Evolutionary conservation across 352 stramenopile species (phyloP), one percentile per base, ranked within the genome.

Genomic region (Globisporangium viniferum): DNA sequence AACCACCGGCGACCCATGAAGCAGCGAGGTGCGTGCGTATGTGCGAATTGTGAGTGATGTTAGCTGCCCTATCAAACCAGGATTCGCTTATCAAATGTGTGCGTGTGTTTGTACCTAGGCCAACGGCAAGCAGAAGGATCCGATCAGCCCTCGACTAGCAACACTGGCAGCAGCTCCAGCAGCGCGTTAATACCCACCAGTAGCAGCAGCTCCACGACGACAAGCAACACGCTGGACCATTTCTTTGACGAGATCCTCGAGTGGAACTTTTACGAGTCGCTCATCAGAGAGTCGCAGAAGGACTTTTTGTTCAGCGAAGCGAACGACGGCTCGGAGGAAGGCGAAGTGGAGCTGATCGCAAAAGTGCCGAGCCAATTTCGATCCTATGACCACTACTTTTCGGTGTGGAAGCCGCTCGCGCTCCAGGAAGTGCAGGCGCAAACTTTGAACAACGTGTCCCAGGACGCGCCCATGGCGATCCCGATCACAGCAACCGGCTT

Each of bases 361-460:
- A 80, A 84, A 49, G 84, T 96, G 12, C 89, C 89, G 35, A 94
- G 84, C 72, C 90, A 90, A 61, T 97, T 97, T 67, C 69, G 75
- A 22, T 95, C 85, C 53, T 95, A 95, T 51, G 82, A 93, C 15
- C 86, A 96, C 62, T 97, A 97, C 54, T 96, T 95, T 62, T 90
- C 80, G 3, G 87, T 97, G 24, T 97, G 90, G 90, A 90, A 94
- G 67, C 90, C 88, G 3, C 72, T 97, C 18, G 84, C 87, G 18
- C 69, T 96, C 1, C 74, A 95, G 69, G 90, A 97, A 91, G 84
- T 97, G n/a, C 83, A 95, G 63, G 90, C 89, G 3, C 88, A 97
- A 60, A 88, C 86, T 20, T 74, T 95, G 15, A 95, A 93, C 70
- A 82, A 73, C 44, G 74, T 96, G 31, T 82, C 77, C n/a, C 88